phyloP scores from a whole-genome alignment of 345 rosid species.

The Isatis tinctoria region DNA sequence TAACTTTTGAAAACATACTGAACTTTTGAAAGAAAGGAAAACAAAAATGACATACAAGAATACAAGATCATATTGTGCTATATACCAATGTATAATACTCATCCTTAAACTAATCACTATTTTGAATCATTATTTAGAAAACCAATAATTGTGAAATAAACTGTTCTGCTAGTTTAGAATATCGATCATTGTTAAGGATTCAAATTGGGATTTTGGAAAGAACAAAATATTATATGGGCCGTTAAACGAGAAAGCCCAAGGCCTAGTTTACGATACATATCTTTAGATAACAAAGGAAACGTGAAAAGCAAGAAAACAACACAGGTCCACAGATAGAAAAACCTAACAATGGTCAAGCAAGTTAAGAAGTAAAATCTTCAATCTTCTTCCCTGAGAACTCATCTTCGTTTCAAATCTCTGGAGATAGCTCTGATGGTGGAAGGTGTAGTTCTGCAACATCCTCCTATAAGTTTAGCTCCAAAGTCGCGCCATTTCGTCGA shows the following conservation, averaged over 20 bases:
- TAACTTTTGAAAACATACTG: too few species aligned
- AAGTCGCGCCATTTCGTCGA: constrained; percentile 68
- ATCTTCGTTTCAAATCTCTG: constrained; percentile 46
- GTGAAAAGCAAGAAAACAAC: constrained; percentile 17
- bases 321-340: not conserved
- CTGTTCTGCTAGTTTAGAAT: not conserved
- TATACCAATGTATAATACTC: too few species aligned
- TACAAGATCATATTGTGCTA: too few species aligned
- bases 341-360: constrained; percentile 9
- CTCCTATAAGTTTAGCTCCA: constrained; percentile 88
- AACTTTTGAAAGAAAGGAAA: too few species aligned
- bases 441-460: constrained; percentile 85
- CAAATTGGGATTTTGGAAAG: not conserved
- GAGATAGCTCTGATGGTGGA: constrained; percentile 63
- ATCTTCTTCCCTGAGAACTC: constrained; percentile 16
- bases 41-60: too few species aligned
- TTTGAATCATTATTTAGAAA: too few species aligned
- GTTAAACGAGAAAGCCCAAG: not conserved
- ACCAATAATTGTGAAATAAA: not conserved
- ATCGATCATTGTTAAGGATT: not conserved
- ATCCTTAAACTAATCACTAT: too few species aligned
- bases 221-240: not conserved
- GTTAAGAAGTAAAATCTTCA: not conserved
- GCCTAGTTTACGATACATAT: constrained; percentile 16
- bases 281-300: not conserved